Conservation (phyloP, 73 alveolate genomes). For the Paramecium octaurelia region DNA sequence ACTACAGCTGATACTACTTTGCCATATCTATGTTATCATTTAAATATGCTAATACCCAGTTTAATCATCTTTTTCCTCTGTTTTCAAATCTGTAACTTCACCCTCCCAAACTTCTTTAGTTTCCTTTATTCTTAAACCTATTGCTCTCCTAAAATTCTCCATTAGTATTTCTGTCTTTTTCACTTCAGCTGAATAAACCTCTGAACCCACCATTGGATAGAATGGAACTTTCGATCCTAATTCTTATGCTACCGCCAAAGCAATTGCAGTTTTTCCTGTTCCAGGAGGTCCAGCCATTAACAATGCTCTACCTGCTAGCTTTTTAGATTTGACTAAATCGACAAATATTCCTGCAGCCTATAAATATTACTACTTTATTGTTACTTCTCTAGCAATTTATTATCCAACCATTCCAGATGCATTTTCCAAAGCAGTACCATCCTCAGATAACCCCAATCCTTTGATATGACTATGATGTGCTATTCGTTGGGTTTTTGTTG, state of each 20-base stretch:
- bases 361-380: slow-evolving; percentile 25
- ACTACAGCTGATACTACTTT: slow-evolving; percentile 90
- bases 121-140: slow-evolving; percentile 98
- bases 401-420: slow-evolving; percentile 97
- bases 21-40: slow-evolving; percentile 64
- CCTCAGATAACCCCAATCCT: slow-evolving; percentile 98
- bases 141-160: slow-evolving; percentile 99
- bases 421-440: slow-evolving; percentile 84
- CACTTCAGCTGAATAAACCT: slow-evolving; percentile 98
- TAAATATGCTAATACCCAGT: slow-evolving; percentile 65
- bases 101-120: slow-evolving; percentile 99
- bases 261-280: slow-evolving; percentile 99
- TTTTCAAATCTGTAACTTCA: slow-evolving; percentile 99
- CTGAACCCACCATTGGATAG: slow-evolving; percentile 99
- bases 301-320: slow-evolving; percentile 99
- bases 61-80: slow-evolving; percentile 97
- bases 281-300: slow-evolving; percentile 99
- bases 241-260: slow-evolving; percentile 98
- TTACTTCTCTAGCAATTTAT: slow-evolving; percentile 90
- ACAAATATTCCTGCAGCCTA: slow-evolving; percentile 99
- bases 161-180: slow-evolving; percentile 99
- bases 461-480: slow-evolving; percentile 98
- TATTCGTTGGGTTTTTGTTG: slow-evolving; percentile 98
- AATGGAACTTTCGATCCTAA: slow-evolving; percentile 99
- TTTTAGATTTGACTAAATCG: slow-evolving; percentile 95